phyloP scores from a whole-genome alignment of 2,329 filamentous ascomycete species.

The Botrytis hyacinthi region DNA sequence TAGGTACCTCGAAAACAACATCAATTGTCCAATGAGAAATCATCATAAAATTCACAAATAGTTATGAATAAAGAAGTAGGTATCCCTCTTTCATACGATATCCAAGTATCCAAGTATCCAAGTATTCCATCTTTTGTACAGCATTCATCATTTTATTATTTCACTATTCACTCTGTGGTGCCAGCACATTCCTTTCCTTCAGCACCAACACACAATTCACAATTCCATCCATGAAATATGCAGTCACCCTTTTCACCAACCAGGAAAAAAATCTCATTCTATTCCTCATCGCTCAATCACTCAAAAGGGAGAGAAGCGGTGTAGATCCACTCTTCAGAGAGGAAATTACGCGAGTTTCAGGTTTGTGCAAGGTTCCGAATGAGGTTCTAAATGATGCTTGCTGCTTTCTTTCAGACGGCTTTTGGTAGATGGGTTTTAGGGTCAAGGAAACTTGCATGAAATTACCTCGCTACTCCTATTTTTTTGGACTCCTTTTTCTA shows the following conservation, averaged over 20 bases:
- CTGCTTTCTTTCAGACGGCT: background rate
- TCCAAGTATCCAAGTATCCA: too few relatives aligned
- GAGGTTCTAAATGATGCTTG: conserved; percentile 20
- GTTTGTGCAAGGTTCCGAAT: conserved; percentile 25
- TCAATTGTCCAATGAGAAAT: background rate
- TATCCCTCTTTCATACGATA: background rate
- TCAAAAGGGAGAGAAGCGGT: conserved; percentile 34
- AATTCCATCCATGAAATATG: conserved; percentile 37
- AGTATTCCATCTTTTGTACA: conserved; percentile 21
- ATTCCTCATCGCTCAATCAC: conserved; percentile 19
- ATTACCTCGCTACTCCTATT: background rate
- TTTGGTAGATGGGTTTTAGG: conserved; percentile 9
- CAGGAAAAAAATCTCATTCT: background rate
- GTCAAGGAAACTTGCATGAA: background rate
- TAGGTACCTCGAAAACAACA: background rate
- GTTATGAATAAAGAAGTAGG: background rate
- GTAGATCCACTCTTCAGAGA: conserved; percentile 23
- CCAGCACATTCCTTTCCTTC: conserved; percentile 34
- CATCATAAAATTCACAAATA: background rate
- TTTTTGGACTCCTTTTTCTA: background rate
- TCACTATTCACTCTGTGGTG: conserved; percentile 24
- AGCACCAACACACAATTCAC: conserved; percentile 23
- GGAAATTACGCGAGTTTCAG: conserved; percentile 27
- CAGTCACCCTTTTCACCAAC: conserved; percentile 32
- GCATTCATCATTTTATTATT: conserved; percentile 30